These are phyloP conservation scores for Naganishia onofrii DNA, from an alignment of 768 basidiomycete genomes.

Conservation along the genomic window DNA sequence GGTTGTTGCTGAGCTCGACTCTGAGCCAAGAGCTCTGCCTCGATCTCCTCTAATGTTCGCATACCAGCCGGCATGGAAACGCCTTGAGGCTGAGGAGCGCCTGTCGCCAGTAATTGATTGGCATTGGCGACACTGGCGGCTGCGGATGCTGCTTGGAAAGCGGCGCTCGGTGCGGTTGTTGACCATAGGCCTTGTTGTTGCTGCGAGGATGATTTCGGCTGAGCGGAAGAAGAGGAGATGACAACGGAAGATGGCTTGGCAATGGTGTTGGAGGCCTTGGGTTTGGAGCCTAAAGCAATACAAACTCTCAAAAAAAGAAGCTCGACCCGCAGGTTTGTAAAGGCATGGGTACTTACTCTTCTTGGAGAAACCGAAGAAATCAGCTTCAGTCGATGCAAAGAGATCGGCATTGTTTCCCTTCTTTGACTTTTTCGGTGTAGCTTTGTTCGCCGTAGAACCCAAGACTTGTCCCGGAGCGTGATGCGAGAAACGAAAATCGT, in stretches of 20 bases:
- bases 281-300: neutral
- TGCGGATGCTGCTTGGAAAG: constrained; percentile 23
- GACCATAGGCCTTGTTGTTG: constrained; percentile 24
- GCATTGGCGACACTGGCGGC: constrained; percentile 9
- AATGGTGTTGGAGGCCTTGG: constrained; percentile 6
- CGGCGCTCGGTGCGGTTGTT: constrained; percentile 2
- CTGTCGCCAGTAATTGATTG: neutral
- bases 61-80: constrained; percentile 3
- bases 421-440: constrained; percentile 9
- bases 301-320: neutral
- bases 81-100: neutral
- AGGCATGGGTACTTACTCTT: constrained; percentile 26
- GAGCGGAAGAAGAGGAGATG: constrained; percentile 13
- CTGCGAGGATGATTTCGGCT: constrained; percentile 11
- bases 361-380: constrained; percentile 43
- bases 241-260: constrained; percentile 11
- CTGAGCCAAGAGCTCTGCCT: constrained; percentile 38
- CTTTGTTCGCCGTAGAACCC: constrained; percentile 22
- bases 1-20: constrained; percentile 33
- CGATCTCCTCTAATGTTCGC: constrained; percentile 52
- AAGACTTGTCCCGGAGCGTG: constrained; percentile 29
- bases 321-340: neutral
- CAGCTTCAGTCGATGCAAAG: constrained; percentile 50
- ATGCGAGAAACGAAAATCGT: constrained; percentile 48
- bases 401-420: constrained; percentile 35